These are phyloP conservation scores for Microdochium paspali DNA, from an alignment of 2,329 filamentous ascomycete species.

Conservation along the genomic window DNA sequence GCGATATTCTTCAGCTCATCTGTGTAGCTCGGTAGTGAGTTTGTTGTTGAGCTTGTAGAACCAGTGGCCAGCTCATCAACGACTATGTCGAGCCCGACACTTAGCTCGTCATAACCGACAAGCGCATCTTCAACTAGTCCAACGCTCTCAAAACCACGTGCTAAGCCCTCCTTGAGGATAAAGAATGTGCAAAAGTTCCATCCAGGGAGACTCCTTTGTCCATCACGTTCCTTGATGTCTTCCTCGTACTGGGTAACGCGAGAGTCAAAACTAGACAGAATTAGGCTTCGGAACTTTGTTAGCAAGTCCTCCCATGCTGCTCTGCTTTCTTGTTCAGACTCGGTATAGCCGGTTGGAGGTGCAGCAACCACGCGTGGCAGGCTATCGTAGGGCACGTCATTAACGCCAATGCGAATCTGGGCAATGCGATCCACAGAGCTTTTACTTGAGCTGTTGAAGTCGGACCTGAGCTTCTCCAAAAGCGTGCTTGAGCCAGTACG, in stretches of 20 bases:
- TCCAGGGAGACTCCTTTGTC: conserved; percentile 75
- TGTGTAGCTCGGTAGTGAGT: conserved; percentile 62
- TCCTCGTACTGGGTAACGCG: conserved; percentile 93
- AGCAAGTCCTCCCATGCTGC: conserved; percentile 79
- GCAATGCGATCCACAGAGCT: conserved; percentile 66
- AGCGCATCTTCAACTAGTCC: conserved; percentile 92
- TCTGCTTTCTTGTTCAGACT: conserved; percentile 69
- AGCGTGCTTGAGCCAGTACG: conserved; percentile 72
- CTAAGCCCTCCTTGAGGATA: conserved; percentile 90
- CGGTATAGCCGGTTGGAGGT: conserved; percentile 54
- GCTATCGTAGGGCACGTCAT: conserved; percentile 57
- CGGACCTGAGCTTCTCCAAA: conserved; percentile 78
- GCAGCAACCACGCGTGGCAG: conserved; percentile 54
- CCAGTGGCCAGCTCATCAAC: conserved; percentile 64
- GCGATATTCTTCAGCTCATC: conserved; percentile 59
- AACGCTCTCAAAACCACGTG: conserved; percentile 90
- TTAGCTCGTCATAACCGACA: conserved; percentile 89
- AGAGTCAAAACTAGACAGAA: conserved; percentile 81
- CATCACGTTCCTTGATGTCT: conserved; percentile 89
- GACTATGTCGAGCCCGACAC: conserved; percentile 74
- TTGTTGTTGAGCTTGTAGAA: conserved; percentile 56
- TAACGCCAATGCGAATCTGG: conserved; percentile 72
- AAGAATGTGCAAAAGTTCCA: conserved; percentile 99
- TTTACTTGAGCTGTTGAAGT: conserved; percentile 74
- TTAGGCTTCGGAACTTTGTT: conserved; percentile 75